Conservation (phyloP, 768 basidiomycete species). For the Chalciporus sphaerocephalus region DNA sequence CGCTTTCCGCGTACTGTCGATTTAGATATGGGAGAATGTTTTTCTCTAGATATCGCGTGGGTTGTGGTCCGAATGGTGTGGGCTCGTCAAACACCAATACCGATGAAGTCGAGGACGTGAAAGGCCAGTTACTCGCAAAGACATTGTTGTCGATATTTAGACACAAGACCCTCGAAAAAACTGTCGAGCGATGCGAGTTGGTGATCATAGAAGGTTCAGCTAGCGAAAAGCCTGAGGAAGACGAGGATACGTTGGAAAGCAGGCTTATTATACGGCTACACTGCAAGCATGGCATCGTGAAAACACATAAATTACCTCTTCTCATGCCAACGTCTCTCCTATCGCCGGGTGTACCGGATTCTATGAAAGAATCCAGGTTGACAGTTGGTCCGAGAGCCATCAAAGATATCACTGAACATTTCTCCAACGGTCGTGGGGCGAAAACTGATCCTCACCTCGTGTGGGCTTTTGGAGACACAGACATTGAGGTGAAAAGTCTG, state of each 20-base stretch:
- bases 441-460: conserved; percentile 75
- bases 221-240: conserved; percentile 30
- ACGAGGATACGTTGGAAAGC: conserved; percentile 61
- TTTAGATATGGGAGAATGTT: conserved; percentile 66
- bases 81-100: conserved; percentile 11
- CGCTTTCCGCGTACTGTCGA: conserved; percentile 77
- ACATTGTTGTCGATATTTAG: conserved; percentile 69
- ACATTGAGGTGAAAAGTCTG: conserved; percentile 65
- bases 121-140: conserved; percentile 72
- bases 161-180: conserved; percentile 70
- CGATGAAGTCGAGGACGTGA: conserved; percentile 43
- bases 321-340: conserved; percentile 54
- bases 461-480: conserved; percentile 70
- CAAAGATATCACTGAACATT: conserved; percentile 79
- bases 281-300: conserved; percentile 82
- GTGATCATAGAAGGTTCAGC: conserved; percentile 55
- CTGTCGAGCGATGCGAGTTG: conserved; percentile 72
- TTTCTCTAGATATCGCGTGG: conserved; percentile 63
- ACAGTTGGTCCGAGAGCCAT: conserved; percentile 70
- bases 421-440: conserved; percentile 56
- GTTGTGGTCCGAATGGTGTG: conserved; percentile 12
- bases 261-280: conserved; percentile 67
- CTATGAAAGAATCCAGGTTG: conserved; percentile 55
- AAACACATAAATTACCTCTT: conserved; percentile 73
- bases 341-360: conserved; percentile 62